phyloP scores from a whole-genome alignment of 129 eudicot genomes.

The Flaveria trinervia region DNA sequence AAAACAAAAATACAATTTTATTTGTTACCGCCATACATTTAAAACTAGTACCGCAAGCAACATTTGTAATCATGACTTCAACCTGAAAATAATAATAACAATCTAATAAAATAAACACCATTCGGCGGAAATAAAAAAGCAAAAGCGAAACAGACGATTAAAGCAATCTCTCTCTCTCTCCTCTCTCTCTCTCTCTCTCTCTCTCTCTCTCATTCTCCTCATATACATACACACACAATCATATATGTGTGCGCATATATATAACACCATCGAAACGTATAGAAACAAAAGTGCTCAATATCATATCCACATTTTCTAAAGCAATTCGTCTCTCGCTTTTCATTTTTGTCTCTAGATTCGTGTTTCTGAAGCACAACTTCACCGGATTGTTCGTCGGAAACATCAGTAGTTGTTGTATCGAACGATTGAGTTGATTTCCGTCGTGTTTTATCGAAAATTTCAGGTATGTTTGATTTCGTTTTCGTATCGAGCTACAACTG shows the following conservation, averaged over 20 bases:
- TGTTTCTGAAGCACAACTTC: constrained; percentile 24
- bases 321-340: constrained; percentile 27
- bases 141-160: constrained; percentile 32
- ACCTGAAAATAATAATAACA: constrained; percentile 20
- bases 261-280: constrained; percentile 17
- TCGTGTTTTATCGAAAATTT: no score
- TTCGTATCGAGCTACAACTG: constrained; percentile 15
- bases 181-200: constrained; percentile 18
- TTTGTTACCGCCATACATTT: not conserved
- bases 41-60: constrained; percentile 27
- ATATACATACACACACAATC: not conserved
- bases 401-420: not conserved
- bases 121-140: constrained; percentile 42
- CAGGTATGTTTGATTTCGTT: no score
- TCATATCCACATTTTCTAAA: constrained; percentile 17
- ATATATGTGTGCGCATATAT: not conserved
- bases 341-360: constrained; percentile 23
- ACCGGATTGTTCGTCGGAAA: constrained; percentile 24
- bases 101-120: not conserved
- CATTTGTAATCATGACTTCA: constrained; percentile 38
- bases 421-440: no score
- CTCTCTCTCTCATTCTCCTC: constrained; percentile 5
- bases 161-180: constrained; percentile 33
- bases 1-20: not conserved
- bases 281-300: constrained; percentile 27